These are phyloP conservation scores for Seiridium unicorne DNA, from an alignment of 2,329 filamentous ascomycete species.

Conservation along the genomic window DNA sequence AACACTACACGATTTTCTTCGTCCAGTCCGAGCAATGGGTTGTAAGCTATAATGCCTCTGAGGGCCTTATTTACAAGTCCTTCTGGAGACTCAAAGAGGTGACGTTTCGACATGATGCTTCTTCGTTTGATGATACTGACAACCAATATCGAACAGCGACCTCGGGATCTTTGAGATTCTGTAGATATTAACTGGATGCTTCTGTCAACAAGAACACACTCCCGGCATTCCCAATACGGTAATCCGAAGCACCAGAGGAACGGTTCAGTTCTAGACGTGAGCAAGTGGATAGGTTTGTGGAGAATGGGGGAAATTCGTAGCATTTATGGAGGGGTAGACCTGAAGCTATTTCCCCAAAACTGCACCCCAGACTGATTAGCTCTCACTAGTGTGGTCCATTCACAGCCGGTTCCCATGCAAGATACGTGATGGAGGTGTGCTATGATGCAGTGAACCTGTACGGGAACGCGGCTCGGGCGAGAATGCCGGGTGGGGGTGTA, in stretches of 20 bases:
- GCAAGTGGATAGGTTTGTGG: slow-evolving; percentile 4
- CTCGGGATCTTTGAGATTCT: neutral
- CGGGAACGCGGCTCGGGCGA: neutral
- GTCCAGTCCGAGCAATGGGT: slow-evolving; percentile 48
- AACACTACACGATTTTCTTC: slow-evolving; percentile 51
- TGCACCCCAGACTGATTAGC: slow-evolving; percentile 5
- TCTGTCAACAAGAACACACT: neutral
- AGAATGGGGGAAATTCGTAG: neutral
- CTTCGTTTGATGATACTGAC: neutral
- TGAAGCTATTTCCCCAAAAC: slow-evolving; percentile 5
- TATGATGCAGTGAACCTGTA: neutral
- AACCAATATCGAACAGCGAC: too few relatives aligned
- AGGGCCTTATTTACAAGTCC: slow-evolving; percentile 53
- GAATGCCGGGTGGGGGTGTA: neutral
- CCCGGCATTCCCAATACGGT: slow-evolving; percentile 18
- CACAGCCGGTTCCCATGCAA: neutral
- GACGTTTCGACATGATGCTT: slow-evolving; percentile 47
- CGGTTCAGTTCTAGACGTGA: slow-evolving; percentile 4
- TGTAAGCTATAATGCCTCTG: slow-evolving; percentile 51
- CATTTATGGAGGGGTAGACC: slow-evolving; percentile 4
- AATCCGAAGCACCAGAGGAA: slow-evolving; percentile 13
- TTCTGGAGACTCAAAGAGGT: slow-evolving; percentile 51
- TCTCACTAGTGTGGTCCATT: neutral
- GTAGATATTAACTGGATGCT: neutral
- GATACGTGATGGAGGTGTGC: neutral